Evolutionary conservation across 2,329 filamentous ascomycete genomes (phyloP).

Genomic region (Talaromyces sp.): DNA sequence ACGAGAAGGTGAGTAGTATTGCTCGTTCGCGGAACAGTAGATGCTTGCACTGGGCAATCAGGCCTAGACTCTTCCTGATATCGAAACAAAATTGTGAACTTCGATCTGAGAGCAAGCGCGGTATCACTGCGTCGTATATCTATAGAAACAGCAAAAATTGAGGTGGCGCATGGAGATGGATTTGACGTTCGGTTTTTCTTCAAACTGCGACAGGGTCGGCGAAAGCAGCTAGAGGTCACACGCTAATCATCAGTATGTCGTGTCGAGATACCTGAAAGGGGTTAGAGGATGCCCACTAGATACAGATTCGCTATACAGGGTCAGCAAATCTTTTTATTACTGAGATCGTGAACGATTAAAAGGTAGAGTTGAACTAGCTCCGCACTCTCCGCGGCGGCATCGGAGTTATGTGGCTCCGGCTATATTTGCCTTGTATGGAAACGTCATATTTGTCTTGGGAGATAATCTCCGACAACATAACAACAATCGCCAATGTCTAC

Average conservation of each 20-base stretch:
- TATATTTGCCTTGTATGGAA: constrained; percentile 3
- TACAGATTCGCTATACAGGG: not conserved
- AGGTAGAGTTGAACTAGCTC: constrained; percentile 1
- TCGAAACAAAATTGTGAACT: not conserved
- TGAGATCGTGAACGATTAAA: not conserved
- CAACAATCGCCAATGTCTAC: not conserved
- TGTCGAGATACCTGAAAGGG: not conserved
- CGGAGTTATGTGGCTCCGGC: constrained; percentile 11
- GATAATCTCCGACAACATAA: not conserved
- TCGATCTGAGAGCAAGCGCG: not conserved
- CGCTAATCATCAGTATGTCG: not conserved
- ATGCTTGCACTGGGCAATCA: not conserved
- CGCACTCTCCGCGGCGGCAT: not conserved
- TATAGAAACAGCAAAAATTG: constrained; percentile 17
- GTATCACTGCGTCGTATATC: constrained; percentile 17
- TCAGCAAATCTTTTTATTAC: not conserved
- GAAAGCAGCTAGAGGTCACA: not conserved
- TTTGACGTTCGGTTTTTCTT: not conserved
- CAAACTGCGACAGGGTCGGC: not conserved
- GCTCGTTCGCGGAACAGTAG: not conserved
- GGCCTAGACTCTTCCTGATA: not conserved
- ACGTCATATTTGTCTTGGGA: constrained; percentile 4
- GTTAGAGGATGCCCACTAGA: not conserved
- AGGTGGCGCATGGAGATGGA: constrained; percentile 14
- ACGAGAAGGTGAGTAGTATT: not conserved